These are phyloP conservation scores for Blumeria hordei DNA, from an alignment of 2,329 filamentous ascomycete genomes.

Conservation along the genomic window DNA sequence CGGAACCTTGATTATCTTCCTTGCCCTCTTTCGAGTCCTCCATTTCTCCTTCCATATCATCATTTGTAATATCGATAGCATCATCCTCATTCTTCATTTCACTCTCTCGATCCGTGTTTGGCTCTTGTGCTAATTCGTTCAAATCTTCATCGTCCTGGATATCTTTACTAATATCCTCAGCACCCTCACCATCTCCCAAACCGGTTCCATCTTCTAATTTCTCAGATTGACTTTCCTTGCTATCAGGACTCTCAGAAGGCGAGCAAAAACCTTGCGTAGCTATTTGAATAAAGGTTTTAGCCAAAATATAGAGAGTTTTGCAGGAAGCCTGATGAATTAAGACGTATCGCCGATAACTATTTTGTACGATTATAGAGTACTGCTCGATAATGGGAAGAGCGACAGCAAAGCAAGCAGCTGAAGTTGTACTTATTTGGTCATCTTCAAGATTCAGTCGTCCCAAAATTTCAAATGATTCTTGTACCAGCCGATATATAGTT, in stretches of 20 bases:
- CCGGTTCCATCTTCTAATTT: constrained; percentile 81
- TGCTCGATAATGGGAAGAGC: constrained; percentile 50
- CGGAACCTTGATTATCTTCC: constrained; percentile 37
- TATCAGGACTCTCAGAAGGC: constrained; percentile 56
- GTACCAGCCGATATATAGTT: constrained; percentile 16
- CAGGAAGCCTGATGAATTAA: constrained; percentile 45
- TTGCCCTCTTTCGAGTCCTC: constrained; percentile 40
- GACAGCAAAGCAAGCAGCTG: constrained; percentile 32
- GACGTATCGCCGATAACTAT: constrained; percentile 31
- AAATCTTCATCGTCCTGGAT: constrained; percentile 84
- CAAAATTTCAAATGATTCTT: constrained; percentile 21
- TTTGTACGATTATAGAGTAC: constrained; percentile 37
- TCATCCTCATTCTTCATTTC: constrained; percentile 63
- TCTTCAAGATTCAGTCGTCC: constrained; percentile 21
- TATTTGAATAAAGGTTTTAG: constrained; percentile 55
- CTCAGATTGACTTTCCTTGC: constrained; percentile 43
- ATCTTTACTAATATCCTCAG: constrained; percentile 95
- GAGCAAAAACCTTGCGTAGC: constrained; percentile 76
- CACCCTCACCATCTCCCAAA: constrained; percentile 81
- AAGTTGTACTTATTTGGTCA: constrained; percentile 19
- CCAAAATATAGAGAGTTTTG: constrained; percentile 51
- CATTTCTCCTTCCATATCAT: constrained; percentile 73
- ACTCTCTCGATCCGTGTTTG: constrained; percentile 30
- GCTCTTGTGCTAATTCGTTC: constrained; percentile 70
- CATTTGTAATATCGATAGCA: constrained; percentile 76